Base-by-base conservation (phyloP, 768 basidiomycete genomes). In the Leccinum obscurum region DNA sequence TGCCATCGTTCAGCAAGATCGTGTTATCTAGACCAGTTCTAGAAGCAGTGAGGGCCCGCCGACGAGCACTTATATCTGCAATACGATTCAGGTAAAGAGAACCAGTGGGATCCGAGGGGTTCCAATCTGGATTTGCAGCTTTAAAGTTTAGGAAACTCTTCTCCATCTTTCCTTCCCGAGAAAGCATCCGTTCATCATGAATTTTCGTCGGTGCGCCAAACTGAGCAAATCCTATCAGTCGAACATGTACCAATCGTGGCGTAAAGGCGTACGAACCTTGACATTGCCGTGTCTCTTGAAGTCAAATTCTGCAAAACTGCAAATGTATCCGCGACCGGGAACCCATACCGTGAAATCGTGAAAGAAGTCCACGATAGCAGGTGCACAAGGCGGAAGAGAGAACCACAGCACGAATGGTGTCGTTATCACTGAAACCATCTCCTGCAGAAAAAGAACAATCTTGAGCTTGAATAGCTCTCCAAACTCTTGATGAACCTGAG, bases 111-210 rank as follows among this genome's bases (percentile, higher is more conserved):
- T 99, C 95, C 0, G 86, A 80, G 0, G 96, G 96, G 62, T 85
- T 90, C 96, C 96, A 99, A 60, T 94, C 92, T 11, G 96, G 96
- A 76, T 98, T 92, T 1, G 93, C 90, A 48, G 93, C 93, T 77
- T 95, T 96, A 81, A 97, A 97, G 70, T 91, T 93, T 34, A 96
- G 78, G 77, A 97, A 92, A 73, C 90, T 93, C 78, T 98, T 97
- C 80, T 99, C 97, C 95, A 99, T 98, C 82, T 99, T 99, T 37
- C 93, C 93, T 65, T 96, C 90, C 62, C 91, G 92, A 5, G 91
- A 92, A 67, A 90, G 80, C 81, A 90, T 88, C 60, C 85, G 85
- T 66, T 86, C 86, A 64, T 93, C 90, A 13, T 80, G 77, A 8
- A 81, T 83, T 41, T 79, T 76, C 4, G 84, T 81, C 1, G 93